Conservation (phyloP, 78 protist species). For the Pigoraptor vietnamica region DNA sequence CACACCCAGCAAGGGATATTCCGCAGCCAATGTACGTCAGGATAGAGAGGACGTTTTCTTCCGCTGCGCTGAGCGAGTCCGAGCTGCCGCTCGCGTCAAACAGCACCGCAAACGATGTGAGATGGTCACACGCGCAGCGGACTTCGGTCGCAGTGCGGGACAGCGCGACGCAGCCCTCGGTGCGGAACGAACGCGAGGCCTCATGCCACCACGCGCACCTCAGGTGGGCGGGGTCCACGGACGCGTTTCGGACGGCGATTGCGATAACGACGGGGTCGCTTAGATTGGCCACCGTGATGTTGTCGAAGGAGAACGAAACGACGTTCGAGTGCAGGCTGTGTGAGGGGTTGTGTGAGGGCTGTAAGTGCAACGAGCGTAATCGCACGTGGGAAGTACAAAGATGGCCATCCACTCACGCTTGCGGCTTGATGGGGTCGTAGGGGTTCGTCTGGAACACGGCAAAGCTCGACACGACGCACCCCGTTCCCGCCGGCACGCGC, state of each 20-base stretch:
- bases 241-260: neutral
- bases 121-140: neutral
- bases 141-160: neutral
- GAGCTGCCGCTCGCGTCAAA: neutral
- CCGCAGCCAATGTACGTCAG: neutral
- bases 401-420: neutral
- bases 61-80: neutral
- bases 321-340: neutral
- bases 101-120: constrained; percentile 1
- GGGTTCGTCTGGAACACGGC: neutral
- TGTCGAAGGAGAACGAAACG: neutral
- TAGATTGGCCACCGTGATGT: neutral
- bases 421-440: neutral
- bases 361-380: too few relatives aligned
- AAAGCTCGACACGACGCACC: neutral
- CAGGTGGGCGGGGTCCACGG: neutral
- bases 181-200: neutral
- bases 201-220: neutral
- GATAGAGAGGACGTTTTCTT: neutral
- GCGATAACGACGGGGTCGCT: neutral
- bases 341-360: neutral
- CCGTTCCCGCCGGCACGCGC: neutral
- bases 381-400: too few relatives aligned
- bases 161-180: neutral
- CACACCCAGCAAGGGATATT: neutral